Base-by-base conservation (phyloP, 805 yeast species). In the Hyphopichia homilentoma region DNA sequence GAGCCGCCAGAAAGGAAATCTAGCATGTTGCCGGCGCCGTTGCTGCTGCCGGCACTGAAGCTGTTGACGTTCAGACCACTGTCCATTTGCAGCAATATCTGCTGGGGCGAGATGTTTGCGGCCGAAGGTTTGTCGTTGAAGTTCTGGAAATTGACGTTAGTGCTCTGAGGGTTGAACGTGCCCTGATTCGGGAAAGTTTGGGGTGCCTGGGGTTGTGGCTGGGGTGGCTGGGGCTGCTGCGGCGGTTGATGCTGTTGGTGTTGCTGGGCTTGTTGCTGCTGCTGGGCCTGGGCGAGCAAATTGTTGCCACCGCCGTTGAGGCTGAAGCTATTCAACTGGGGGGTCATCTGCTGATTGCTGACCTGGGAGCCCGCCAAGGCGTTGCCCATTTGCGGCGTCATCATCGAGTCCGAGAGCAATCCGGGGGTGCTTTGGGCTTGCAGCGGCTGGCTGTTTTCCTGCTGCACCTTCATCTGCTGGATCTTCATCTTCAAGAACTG, bases 401-500 rank as follows among this genome's bases (percentile, higher is more conserved):
- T 26, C 16, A 21, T 20, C 15, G 7, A 14, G 2, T 14, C 17
- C 24, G n/a, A n/a, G n/a, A n/a, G n/a, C n/a, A n/a, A 11, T 16
- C n/a, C n/a, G n/a, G n/a, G n/a, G n/a, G n/a, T n/a, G n/a, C n/a
- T n/a, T n/a, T n/a, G n/a, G n/a, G n/a, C n/a, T n/a, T n/a, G n/a
- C n/a, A 20, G 22, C 7, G 7, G 7, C 11, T 7, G 9, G 13
- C n/a, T 13, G 5, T 14, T 18, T n/a, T 27, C 30, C 31, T 58
- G 58, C 30, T 45, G 55, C 26, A 57, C 56, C 33, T 52, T 54
- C 61, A 64, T 53, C 36, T 62, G 67, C 27, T 59, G 61, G 29
- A 65, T 50, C 56, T 54, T 70, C 51, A 51, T 43, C 39, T 59
- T 68, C 33, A 67, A 47, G 29, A 54, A 59, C 34, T 62, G 70